Conservation (phyloP, 148 eudicot species). For the Oxyria digyna region DNA sequence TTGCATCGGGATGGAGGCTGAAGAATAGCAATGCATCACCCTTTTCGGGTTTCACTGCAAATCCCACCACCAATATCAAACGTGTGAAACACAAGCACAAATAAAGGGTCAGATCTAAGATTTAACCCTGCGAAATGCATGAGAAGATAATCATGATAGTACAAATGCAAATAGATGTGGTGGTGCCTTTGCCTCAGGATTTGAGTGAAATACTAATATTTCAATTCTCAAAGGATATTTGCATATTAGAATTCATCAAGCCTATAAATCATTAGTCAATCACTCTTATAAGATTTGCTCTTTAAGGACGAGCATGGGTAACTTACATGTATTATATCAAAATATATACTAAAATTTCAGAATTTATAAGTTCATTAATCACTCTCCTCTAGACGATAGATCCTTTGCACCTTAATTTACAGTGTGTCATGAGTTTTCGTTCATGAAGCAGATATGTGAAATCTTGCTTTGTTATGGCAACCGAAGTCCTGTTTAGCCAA, state of each 20-base stretch:
- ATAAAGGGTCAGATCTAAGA: background rate
- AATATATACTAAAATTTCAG: background rate
- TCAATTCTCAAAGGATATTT: background rate
- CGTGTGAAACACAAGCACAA: background rate
- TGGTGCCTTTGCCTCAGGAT: background rate
- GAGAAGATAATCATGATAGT: background rate
- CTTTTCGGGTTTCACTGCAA: slow-evolving; percentile 72
- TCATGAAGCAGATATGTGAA: background rate
- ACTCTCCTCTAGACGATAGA: background rate
- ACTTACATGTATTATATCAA: no score
- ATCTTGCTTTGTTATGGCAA: background rate
- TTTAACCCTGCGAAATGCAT: background rate
- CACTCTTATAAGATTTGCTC: no score
- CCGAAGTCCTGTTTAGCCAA: background rate
- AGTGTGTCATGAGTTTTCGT: background rate
- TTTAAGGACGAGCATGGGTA: no score
- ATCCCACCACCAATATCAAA: background rate
- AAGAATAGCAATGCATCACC: slow-evolving; percentile 85
- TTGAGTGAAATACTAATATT: background rate
- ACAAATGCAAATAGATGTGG: background rate
- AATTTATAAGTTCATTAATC: background rate
- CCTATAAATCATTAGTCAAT: background rate
- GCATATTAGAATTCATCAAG: background rate
- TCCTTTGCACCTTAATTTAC: background rate
- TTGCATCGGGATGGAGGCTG: slow-evolving; percentile 71